A percentile compares a stretch with the other conserved stretches of the same genome.
These are phyloP conservation scores for Colletotrichum godetiae DNA, from an alignment of 2,329 filamentous ascomycete species.

Conservation along the genomic window DNA sequence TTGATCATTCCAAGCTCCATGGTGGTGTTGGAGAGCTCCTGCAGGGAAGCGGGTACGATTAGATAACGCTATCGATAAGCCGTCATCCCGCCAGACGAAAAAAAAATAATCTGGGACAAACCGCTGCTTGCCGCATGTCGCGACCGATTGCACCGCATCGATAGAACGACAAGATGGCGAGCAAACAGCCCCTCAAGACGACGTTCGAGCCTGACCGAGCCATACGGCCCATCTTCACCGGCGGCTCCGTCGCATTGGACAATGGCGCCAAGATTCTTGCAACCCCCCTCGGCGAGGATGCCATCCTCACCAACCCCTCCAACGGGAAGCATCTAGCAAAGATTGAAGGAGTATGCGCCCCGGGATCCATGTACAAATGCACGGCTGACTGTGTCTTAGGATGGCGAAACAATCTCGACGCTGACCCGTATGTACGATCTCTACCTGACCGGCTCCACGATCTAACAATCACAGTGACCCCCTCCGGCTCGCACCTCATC, in stretches of 20 bases:
- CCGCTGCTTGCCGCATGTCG: constrained; percentile 17
- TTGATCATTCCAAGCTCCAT: constrained; percentile 4
- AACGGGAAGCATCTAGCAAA: constrained; percentile 85
- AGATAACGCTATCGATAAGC: constrained; percentile 34
- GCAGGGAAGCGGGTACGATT: constrained; percentile 1
- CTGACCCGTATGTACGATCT: constrained; percentile 22
- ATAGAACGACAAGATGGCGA: constrained; percentile 61
- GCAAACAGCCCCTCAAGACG: constrained; percentile 77
- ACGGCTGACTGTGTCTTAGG: constrained; percentile 57
- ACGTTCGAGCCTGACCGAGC: constrained; percentile 88
- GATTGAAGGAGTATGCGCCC: constrained; percentile 80
- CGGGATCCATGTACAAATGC: constrained; percentile 22
- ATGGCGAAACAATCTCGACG: constrained; percentile 84
- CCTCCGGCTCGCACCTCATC: constrained; percentile 87
- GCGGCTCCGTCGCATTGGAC: constrained; percentile 87
- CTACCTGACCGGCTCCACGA: not conserved
- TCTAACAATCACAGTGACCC: constrained; percentile 72
- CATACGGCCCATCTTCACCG: constrained; percentile 93
- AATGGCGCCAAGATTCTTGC: constrained; percentile 84
- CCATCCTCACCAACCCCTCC: constrained; percentile 84
- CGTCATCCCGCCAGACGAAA: constrained; percentile 11
- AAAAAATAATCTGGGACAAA: constrained; percentile 23
- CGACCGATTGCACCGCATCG: constrained; percentile 10
- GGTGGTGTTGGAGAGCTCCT: constrained; percentile 17
- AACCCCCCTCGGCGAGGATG: constrained; percentile 92